Percentiles rank a stretch among this genome's conserved stretches.
These are phyloP conservation scores for Chaetomium sp. DNA, from an alignment of 2,329 filamentous ascomycete species.

Conservation along the genomic window DNA sequence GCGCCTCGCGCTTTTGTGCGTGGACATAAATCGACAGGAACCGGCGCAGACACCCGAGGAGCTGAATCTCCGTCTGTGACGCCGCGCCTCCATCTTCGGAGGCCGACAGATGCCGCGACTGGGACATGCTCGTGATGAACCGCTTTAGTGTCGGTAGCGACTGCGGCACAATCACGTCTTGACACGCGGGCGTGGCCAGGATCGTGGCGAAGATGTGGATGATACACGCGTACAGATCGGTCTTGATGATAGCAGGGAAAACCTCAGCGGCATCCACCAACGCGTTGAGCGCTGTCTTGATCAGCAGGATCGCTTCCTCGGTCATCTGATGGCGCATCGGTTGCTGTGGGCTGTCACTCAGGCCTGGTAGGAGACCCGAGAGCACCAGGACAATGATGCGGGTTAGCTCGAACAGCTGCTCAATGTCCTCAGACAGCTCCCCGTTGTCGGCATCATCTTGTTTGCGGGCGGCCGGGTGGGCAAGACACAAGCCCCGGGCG, in stretches of 20 bases:
- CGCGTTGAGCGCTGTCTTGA: constrained; percentile 74
- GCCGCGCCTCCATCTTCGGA: constrained; percentile 23
- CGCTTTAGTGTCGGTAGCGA: constrained; percentile 86
- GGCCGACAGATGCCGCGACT: constrained; percentile 32
- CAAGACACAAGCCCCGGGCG: constrained; percentile 79
- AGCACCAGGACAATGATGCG: constrained; percentile 92
- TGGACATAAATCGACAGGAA: constrained; percentile 75
- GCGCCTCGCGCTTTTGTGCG: constrained; percentile 66
- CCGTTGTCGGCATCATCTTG: constrained; percentile 60
- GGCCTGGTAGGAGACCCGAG: constrained; percentile 77
- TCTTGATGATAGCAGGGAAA: constrained; percentile 93
- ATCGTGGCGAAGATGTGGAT: constrained; percentile 95
- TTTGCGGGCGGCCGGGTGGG: constrained; percentile 80
- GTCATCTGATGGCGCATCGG: constrained; percentile 70
- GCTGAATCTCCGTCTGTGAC: constrained; percentile 57
- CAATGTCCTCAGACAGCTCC: constrained; percentile 90
- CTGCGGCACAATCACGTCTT: constrained; percentile 82
- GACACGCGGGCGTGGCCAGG: constrained; percentile 78
- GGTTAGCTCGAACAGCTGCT: constrained; percentile 94
- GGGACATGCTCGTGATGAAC: constrained; percentile 72
- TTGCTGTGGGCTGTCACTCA: constrained; percentile 56
- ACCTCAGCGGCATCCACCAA: constrained; percentile 92
- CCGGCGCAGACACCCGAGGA: constrained; percentile 74
- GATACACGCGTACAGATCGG: constrained; percentile 91
- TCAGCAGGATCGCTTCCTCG: constrained; percentile 77